Evolutionary conservation across 2,329 filamentous ascomycete genomes (phyloP).

Genomic region (Venturia aucupariae): DNA sequence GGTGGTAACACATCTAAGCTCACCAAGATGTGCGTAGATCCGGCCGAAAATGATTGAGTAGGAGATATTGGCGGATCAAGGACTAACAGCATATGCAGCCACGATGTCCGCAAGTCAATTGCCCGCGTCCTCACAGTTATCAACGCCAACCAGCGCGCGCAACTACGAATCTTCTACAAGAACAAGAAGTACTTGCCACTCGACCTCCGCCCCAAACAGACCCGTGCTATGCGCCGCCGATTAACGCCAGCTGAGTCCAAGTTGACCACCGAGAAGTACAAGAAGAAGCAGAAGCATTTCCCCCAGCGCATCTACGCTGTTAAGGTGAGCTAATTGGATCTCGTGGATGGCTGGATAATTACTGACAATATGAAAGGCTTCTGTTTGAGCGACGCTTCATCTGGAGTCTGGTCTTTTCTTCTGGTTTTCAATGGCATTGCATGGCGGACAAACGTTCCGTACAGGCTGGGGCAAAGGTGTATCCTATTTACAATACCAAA

Average conservation of each 20-base stretch:
- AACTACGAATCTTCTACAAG: constrained; percentile 99
- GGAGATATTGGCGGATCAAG: constrained; percentile 13
- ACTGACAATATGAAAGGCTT: not conserved
- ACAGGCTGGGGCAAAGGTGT: not conserved
- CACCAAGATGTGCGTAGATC: constrained; percentile 76
- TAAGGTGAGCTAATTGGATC: constrained; percentile 57
- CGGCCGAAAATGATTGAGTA: constrained; percentile 20
- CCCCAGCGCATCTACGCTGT: constrained; percentile 98
- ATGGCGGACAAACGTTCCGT: constrained; percentile 5
- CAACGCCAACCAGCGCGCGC: constrained; percentile 97
- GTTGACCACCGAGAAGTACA: constrained; percentile 82
- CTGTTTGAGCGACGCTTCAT: not conserved
- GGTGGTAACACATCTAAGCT: constrained; percentile 89
- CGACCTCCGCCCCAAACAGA: constrained; percentile 97
- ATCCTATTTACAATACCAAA: constrained; percentile 7
- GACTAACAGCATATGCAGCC: constrained; percentile 43
- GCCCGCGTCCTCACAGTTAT: constrained; percentile 98
- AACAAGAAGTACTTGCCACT: constrained; percentile 99
- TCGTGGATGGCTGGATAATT: not conserved
- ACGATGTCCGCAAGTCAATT: constrained; percentile 99
- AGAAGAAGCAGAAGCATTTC: constrained; percentile 95
- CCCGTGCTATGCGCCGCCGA: constrained; percentile 91
- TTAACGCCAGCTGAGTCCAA: constrained; percentile 85
- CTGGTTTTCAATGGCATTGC: constrained; percentile 9
- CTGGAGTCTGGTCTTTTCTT: constrained; percentile 9